Percentiles rank a stretch among this genome's conserved stretches.
Conservation (phyloP, 1,284 basidiomycete genomes). For the Entoloma clypeatum region DNA sequence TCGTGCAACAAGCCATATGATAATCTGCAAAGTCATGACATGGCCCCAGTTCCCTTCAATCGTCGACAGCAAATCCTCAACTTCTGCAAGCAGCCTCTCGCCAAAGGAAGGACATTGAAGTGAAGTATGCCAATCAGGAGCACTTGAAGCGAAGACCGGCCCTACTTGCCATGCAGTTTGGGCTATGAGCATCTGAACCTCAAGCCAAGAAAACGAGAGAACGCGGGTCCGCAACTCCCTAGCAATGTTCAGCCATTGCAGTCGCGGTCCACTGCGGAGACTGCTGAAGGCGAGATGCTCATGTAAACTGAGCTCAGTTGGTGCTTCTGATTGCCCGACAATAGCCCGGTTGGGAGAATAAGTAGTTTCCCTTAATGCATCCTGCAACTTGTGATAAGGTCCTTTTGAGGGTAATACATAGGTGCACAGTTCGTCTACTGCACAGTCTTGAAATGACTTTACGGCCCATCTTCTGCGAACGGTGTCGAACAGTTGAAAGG, state of each 20-base stretch:
- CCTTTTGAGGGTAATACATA: constrained; percentile 26
- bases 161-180: constrained; percentile 45
- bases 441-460: constrained; percentile 13
- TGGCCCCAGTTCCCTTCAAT: constrained; percentile 42
- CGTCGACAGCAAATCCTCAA: constrained; percentile 24
- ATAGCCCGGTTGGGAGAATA: constrained; percentile 42
- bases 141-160: constrained; percentile 15
- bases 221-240: constrained; percentile 35
- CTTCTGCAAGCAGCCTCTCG: constrained; percentile 28
- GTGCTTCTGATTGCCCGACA: constrained; percentile 38
- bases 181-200: constrained; percentile 37
- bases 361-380: constrained; percentile 31
- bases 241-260: constrained; percentile 50
- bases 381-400: constrained; percentile 35
- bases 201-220: constrained; percentile 34
- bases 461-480: constrained; percentile 14
- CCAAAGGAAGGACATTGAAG: constrained; percentile 29
- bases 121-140: constrained; percentile 31
- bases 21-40: constrained; percentile 31
- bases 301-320: constrained; percentile 34
- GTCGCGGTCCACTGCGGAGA: constrained; percentile 37
- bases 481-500: constrained; percentile 25
- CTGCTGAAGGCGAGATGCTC: constrained; percentile 41
- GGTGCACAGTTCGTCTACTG: constrained; percentile 26
- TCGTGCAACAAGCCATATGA: constrained; percentile 32